phyloP scores from a whole-genome alignment of 331 rosid genomes.

The Telfairia occidentalis region DNA sequence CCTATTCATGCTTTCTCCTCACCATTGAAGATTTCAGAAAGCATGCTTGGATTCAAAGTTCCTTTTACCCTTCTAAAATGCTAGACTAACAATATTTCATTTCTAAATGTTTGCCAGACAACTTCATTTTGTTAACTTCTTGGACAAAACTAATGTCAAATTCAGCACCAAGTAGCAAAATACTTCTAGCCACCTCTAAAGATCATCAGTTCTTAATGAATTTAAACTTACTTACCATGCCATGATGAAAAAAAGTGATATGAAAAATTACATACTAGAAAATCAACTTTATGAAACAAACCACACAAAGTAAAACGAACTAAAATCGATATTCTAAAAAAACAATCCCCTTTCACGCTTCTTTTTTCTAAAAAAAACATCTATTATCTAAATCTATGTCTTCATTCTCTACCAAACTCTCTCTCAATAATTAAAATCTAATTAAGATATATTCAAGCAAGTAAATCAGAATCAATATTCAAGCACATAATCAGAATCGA shows the following conservation, averaged over 20 bases:
- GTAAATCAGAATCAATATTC: too few relatives aligned
- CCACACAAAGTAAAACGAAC: conserved; percentile 23
- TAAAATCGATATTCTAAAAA: too few relatives aligned
- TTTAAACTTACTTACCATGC: background rate
- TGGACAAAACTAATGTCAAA: background rate
- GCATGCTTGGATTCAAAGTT: background rate
- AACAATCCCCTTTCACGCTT: too few relatives aligned
- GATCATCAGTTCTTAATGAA: background rate
- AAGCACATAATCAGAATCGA: too few relatives aligned
- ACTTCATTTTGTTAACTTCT: background rate
- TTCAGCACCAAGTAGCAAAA: background rate
- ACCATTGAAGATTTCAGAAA: background rate
- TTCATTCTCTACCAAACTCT: too few relatives aligned
- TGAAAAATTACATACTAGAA: background rate
- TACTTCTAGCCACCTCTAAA: background rate
- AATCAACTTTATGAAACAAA: too few relatives aligned
- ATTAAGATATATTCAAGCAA: too few relatives aligned
- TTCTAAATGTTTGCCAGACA: background rate
- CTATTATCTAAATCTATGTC: too few relatives aligned
- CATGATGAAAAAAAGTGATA: background rate
- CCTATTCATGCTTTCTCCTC: background rate
- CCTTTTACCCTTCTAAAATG: background rate
- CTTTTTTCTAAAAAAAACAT: too few relatives aligned
- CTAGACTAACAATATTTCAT: background rate
- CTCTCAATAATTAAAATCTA: too few relatives aligned